A percentile compares a stretch with the other conserved stretches of the same genome.
Evolutionary conservation across 306 rosid genomes (phyloP).

Genomic region (Abrus pulchellus): DNA sequence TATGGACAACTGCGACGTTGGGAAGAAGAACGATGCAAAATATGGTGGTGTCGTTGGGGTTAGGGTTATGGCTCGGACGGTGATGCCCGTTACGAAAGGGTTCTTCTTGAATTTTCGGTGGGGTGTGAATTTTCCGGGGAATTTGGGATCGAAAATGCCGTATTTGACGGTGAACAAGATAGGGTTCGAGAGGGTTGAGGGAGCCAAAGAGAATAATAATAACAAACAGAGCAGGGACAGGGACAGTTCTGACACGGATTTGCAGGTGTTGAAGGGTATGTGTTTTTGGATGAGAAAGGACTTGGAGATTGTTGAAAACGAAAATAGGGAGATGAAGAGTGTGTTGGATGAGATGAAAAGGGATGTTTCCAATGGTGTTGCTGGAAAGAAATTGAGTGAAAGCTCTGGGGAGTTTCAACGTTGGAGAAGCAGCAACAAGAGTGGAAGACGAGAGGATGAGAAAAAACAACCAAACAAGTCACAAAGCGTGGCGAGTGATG

Average conservation of each 20-base stretch:
- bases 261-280: constrained; percentile 69
- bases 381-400: constrained; percentile 48
- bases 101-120: constrained; percentile 66
- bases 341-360: constrained; percentile 64
- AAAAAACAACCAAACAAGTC: constrained; percentile 58
- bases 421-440: constrained; percentile 65
- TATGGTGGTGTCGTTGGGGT: constrained; percentile 58
- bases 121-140: constrained; percentile 69
- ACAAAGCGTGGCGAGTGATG: constrained; percentile 52
- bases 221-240: not conserved
- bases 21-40: constrained; percentile 49
- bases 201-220: constrained; percentile 43
- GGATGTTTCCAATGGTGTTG: constrained; percentile 41
- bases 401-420: constrained; percentile 57
- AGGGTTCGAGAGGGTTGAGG: constrained; percentile 69
- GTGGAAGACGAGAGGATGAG: constrained; percentile 60
- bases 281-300: constrained; percentile 69
- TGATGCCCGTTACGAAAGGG: constrained; percentile 65
- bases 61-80: constrained; percentile 73
- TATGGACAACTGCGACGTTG: not conserved
- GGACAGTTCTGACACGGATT: constrained; percentile 51
- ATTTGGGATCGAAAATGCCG: constrained; percentile 60
- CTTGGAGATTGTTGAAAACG: constrained; percentile 73
- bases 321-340: constrained; percentile 76
- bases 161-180: constrained; percentile 76